phyloP scores from a whole-genome alignment of 371 early-diverging fungal genomes.

The Mucor piriformis region DNA sequence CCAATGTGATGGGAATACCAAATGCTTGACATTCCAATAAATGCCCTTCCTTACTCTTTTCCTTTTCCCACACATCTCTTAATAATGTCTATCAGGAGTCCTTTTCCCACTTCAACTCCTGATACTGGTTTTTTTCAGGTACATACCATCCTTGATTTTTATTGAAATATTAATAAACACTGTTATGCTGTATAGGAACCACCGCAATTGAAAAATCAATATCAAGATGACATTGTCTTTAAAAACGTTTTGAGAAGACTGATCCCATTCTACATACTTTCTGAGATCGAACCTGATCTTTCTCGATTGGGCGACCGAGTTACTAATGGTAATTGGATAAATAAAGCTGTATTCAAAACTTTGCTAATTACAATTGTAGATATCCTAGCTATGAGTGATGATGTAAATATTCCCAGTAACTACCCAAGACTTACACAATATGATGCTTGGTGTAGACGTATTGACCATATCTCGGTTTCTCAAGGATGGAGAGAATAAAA shows the following conservation, averaged over 20 bases:
- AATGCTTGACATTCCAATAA: neutral
- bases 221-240: conserved; percentile 56
- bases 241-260: conserved; percentile 50
- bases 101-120: conserved; percentile 32
- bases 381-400: conserved; percentile 35
- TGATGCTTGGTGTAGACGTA: conserved; percentile 68
- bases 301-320: conserved; percentile 47
- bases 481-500: conserved; percentile 66
- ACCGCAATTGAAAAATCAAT: conserved; percentile 56
- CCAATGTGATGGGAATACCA: too few relatives aligned
- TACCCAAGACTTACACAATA: conserved; percentile 69
- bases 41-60: neutral
- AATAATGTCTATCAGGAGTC: conserved; percentile 5
- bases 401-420: conserved; percentile 47
- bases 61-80: neutral
- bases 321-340: conserved; percentile 30
- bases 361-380: conserved; percentile 15
- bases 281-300: conserved; percentile 53
- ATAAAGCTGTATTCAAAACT: neutral
- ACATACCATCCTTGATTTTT: neutral
- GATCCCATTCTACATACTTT: conserved; percentile 45
- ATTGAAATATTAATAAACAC: neutral
- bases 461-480: conserved; percentile 60
- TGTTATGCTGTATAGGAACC: conserved; percentile 39
- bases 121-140: conserved; percentile 45